Conservation (phyloP, 331 rosid species). For the Rhamnella rubrinervis region DNA sequence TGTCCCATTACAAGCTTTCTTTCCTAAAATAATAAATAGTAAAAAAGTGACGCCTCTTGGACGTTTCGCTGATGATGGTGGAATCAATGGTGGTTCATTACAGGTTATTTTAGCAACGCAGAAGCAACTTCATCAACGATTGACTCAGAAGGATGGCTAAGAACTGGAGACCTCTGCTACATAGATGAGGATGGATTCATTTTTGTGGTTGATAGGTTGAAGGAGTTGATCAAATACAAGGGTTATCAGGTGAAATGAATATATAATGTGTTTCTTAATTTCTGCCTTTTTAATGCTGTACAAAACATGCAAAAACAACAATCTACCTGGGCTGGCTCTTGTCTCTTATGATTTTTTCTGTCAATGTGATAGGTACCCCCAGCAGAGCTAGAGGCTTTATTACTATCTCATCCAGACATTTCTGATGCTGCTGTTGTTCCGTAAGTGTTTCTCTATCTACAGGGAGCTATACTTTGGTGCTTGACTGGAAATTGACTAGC, state of each 20-base stretch:
- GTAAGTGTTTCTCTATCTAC: constrained; percentile 35
- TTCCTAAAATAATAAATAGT: too few relatives aligned
- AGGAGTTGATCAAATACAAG: constrained; percentile 91
- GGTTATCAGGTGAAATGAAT: constrained; percentile 65
- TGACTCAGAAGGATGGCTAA: constrained; percentile 85
- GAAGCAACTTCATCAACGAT: constrained; percentile 77
- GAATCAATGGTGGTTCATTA: neutral
- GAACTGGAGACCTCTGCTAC: constrained; percentile 84
- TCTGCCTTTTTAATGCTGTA: neutral
- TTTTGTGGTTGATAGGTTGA: constrained; percentile 83
- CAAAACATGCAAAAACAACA: too few relatives aligned
- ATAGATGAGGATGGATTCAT: constrained; percentile 76
- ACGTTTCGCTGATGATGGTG: neutral
- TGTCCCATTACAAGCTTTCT: too few relatives aligned
- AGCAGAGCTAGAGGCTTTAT: constrained; percentile 86
- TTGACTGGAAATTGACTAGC: too few relatives aligned
- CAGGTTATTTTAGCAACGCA: constrained; percentile 77
- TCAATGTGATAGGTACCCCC: constrained; percentile 62
- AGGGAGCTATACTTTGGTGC: too few relatives aligned
- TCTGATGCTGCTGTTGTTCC: constrained; percentile 90
- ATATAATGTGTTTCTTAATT: neutral
- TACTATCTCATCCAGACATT: constrained; percentile 71
- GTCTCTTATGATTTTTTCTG: neutral
- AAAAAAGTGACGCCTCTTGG: too few relatives aligned
- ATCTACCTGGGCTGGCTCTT: too few relatives aligned